These are phyloP conservation scores for Xanthoconium purpureum DNA, from an alignment of 768 basidiomycete genomes.

Conservation along the genomic window DNA sequence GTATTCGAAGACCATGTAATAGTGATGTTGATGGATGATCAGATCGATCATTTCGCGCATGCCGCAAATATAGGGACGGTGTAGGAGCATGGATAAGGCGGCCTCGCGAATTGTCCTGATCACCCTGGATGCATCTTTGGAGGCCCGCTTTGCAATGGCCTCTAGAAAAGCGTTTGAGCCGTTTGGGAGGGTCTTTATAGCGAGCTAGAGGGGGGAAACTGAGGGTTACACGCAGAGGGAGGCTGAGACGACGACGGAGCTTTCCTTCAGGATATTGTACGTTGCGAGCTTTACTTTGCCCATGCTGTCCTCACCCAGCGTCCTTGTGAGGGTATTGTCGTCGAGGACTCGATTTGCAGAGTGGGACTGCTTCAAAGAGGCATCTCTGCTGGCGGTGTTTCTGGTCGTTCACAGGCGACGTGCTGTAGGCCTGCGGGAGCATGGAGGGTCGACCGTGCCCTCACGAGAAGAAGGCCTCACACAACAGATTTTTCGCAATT, in stretches of 20 bases:
- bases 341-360: conserved; percentile 63
- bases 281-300: conserved; percentile 97
- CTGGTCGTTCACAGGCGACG: conserved; percentile 29
- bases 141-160: conserved; percentile 72
- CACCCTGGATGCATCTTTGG: conserved; percentile 93
- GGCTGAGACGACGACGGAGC: conserved; percentile 45
- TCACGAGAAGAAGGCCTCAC: too few species aligned
- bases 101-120: conserved; percentile 95
- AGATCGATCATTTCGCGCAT: conserved; percentile 99
- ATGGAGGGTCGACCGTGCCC: conserved; percentile 46
- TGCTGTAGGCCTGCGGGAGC: conserved; percentile 59
- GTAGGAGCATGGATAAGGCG: conserved; percentile 88
- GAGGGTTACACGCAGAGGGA: conserved; percentile 2
- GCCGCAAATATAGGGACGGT: conserved; percentile 98
- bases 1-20: conserved; percentile 99
- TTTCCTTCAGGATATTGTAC: conserved; percentile 86
- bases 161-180: conserved; percentile 47
- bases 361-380: conserved; percentile 35
- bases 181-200: conserved; percentile 82
- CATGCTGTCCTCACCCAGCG: conserved; percentile 97
- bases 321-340: conserved; percentile 95
- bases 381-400: conserved; percentile 31
- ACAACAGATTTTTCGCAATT: too few species aligned
- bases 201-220: conserved; percentile 55
- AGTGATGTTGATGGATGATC: conserved; percentile 95